Evolutionary conservation across 768 basidiomycete genomes (phyloP).

Genomic region (Xerocomellus chrysenteron): DNA sequence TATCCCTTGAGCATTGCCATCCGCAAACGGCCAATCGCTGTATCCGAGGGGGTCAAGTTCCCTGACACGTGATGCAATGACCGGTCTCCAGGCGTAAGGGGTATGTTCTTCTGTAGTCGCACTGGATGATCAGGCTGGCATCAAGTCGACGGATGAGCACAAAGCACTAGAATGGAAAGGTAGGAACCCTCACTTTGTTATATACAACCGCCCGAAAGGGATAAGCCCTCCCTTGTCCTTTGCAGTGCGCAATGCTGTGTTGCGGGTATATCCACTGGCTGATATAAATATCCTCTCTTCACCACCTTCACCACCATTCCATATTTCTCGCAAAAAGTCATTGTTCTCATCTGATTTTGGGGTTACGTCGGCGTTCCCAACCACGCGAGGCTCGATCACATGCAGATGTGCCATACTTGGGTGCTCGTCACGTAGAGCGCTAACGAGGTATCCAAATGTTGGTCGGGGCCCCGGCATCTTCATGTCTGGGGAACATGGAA

Average conservation of each 20-base stretch:
- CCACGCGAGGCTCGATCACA: conserved; percentile 41
- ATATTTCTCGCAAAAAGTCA: conserved; percentile 46
- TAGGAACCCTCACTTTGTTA: conserved; percentile 36
- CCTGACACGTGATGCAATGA: conserved; percentile 17
- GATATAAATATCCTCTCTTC: conserved; percentile 35
- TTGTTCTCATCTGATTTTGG: conserved; percentile 30
- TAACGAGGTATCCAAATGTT: conserved; percentile 51
- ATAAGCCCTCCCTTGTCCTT: conserved; percentile 25
- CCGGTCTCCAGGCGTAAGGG: conserved; percentile 10
- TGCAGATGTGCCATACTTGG: conserved; percentile 52
- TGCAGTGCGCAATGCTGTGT: conserved; percentile 38
- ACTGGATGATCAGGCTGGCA: conserved; percentile 7
- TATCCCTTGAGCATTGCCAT: background rate
- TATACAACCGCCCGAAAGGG: conserved; percentile 38
- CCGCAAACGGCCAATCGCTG: background rate
- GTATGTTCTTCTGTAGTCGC: background rate
- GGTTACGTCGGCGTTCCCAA: background rate
- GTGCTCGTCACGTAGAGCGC: conserved; percentile 34
- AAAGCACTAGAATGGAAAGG: background rate
- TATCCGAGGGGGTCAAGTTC: background rate
- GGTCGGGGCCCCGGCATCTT: conserved; percentile 53
- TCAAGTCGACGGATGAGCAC: background rate
- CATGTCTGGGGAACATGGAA: conserved; percentile 39
- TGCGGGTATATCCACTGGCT: conserved; percentile 45
- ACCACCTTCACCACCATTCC: conserved; percentile 33